phyloP scores from a whole-genome alignment of 176 grass and related monocot species.

The Bolboschoenus planiculmis region DNA sequence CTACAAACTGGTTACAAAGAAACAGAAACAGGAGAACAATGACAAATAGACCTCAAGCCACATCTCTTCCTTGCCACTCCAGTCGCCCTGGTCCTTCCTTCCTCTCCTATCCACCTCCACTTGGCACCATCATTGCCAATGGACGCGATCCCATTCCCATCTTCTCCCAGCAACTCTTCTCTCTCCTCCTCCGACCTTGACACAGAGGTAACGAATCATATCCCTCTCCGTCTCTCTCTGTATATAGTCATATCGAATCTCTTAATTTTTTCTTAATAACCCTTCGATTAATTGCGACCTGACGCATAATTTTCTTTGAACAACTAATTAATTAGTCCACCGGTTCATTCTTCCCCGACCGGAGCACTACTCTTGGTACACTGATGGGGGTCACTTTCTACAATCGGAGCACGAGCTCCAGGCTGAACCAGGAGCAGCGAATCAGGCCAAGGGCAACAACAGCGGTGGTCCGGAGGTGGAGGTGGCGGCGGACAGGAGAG shows the following conservation, averaged over 20 bases:
- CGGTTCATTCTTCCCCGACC: conserved; percentile 43
- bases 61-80: neutral
- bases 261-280: neutral
- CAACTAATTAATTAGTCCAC: conserved; percentile 19
- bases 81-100: neutral
- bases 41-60: neutral
- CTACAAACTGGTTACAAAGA: neutral
- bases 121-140: conserved; percentile 16
- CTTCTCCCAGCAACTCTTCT: conserved; percentile 34
- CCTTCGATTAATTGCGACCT: neutral
- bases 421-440: conserved; percentile 1
- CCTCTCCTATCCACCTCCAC: conserved; percentile 14
- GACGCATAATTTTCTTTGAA: neutral
- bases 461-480: neutral
- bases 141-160: conserved; percentile 15
- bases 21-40: neutral
- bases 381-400: conserved; percentile 38
- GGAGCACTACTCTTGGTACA: conserved; percentile 35
- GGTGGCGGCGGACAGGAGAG: neutral
- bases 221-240: too few relatives aligned
- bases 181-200: conserved; percentile 49
- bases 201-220: conserved; percentile 31
- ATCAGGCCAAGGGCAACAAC: conserved; percentile 8
- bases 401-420: neutral
- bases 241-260: too few relatives aligned